Base-by-base conservation (phyloP, 768 basidiomycete genomes). In the Pleurotus citrinopileatus region DNA sequence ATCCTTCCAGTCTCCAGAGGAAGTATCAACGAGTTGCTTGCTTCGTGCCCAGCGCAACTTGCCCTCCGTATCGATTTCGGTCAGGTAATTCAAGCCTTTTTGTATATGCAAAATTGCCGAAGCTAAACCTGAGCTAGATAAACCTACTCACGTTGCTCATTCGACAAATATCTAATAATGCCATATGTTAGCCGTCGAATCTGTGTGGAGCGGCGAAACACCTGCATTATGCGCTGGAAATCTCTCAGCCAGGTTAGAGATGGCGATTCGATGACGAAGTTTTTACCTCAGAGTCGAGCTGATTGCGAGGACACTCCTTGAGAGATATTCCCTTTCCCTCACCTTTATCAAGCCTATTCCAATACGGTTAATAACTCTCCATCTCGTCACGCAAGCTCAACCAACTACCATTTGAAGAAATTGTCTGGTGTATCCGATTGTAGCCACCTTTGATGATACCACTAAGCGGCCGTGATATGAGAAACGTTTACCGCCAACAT, bases 41-140 rank as follows among this genome's bases (percentile, higher is more conserved):
- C 79, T 85, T 46, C 76, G 76, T 2, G 78, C 81, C 83, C 83
- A 86, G 4, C 74, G 70, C 7, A 84, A 71, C 53, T 71, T 77
- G 2, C 86, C 86, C 17, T 77, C 66, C 0, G 65, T 57, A 57
- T 81, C 79, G 38, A 87, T 76, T 37, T 74, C 75, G 50, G 83
- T 79, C 2, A 87, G 73, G 59, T 88, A 88, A 61, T 87, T 87
- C 20, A 84, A 66, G 9, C 84, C 80, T 82, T n/a, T 27, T 17
- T 28, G 15, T 43, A 28, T 10, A 13, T 27, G 40, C 32, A 42
- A 15, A 29, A 36, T 15, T 15, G n/a, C n/a, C n/a, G n/a, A n/a
- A n/a, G n/a, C n/a, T 34, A 34, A 34, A n/a, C 32, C 32, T 34
- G 10, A n/a, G n/a, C n/a, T 19, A 40, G 22, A 52, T 25, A n/a